Base-by-base conservation (phyloP, 805 yeast species). In the Wickerhamomyces xylosicus region DNA sequence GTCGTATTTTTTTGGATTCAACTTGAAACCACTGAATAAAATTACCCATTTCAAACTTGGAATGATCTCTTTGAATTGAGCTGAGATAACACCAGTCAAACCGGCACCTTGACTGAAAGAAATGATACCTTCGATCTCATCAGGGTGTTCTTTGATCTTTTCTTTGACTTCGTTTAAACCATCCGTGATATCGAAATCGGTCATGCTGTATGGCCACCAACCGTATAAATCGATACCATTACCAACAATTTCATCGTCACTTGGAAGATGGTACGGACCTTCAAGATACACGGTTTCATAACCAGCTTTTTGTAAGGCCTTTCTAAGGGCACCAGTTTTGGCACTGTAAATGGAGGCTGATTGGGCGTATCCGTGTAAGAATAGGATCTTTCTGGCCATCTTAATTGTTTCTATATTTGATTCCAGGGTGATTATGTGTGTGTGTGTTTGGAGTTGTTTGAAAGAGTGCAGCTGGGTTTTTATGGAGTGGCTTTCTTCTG, bases 41-140 rank as follows among this genome's bases (percentile, higher is more conserved):
- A 54, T 38, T 1, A 46, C 48, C 32, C 45, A 89, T 51, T 80
- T 74, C 43, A 89, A 42, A 15, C 49, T 37, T n/a, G 66, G 65
- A 18, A 51, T 32, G n/a, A 44, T 33, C 19, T 43, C 27, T 19
- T 40, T 35, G 19, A 46, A 45, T 19, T 42, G 41, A 13, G 76
- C 79, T 19, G 81, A 55, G 13, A 84, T 57, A 5, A 84, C 53
- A 2, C 68, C 95, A 1, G 80, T 77, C 19, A 89, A 58, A 0
- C 89, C 94, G 3, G 95, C 94, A 37, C 98, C 98, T 60, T 92
- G 97, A 19, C 94, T 80, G 53, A 90, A 90, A 1, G 96, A 97
- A 33, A 90, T 57, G 7, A 90, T 56, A 2, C 97, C 98, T 7
- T 77, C 82, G 45, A 85, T 77, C 0, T 95, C 95, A 0, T 80